Conservation (phyloP, 805 yeast species). For the Kockiozyma suomiensis region DNA sequence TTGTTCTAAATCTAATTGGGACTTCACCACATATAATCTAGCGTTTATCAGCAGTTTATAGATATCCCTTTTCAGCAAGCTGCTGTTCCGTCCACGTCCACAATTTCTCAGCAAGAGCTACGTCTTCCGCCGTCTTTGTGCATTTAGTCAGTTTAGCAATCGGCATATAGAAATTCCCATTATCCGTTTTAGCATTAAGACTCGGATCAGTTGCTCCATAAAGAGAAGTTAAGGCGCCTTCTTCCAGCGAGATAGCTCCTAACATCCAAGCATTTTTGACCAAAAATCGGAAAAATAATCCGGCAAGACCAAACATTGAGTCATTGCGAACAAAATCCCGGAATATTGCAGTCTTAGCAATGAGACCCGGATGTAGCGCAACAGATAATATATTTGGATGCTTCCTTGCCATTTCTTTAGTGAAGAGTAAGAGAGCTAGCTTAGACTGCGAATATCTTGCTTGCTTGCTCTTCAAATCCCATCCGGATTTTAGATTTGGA, state of each 20-base stretch:
- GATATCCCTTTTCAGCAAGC: conserved; percentile 18
- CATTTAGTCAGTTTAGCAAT: conserved; percentile 16
- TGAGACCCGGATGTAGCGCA: conserved; percentile 33
- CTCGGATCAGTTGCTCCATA: conserved; percentile 22
- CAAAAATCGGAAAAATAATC: not conserved
- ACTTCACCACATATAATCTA: too few species aligned
- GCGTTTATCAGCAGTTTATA: not conserved
- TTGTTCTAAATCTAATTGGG: too few species aligned
- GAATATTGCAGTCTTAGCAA: conserved; percentile 22
- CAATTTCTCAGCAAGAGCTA: conserved; percentile 13
- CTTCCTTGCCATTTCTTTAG: conserved; percentile 25
- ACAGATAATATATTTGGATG: conserved; percentile 26
- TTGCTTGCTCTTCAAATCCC: conserved; percentile 11
- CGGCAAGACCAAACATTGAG: conserved; percentile 13
- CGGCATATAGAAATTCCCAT: conserved; percentile 23
- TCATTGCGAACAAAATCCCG: not conserved
- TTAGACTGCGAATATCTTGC: conserved; percentile 30
- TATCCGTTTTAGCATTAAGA: conserved; percentile 17
- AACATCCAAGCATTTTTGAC: not conserved
- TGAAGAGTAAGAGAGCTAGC: conserved; percentile 25
- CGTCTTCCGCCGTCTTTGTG: conserved; percentile 5
- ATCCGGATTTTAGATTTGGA: conserved; percentile 16
- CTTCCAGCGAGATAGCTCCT: conserved; percentile 22
- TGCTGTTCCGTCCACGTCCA: conserved; percentile 28
- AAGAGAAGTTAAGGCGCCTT: conserved; percentile 25